Percentiles rank a stretch among this genome's conserved stretches.
Conservation (phyloP, 192 early-diverging fungal genomes). For the Lobulomyces angularis region DNA sequence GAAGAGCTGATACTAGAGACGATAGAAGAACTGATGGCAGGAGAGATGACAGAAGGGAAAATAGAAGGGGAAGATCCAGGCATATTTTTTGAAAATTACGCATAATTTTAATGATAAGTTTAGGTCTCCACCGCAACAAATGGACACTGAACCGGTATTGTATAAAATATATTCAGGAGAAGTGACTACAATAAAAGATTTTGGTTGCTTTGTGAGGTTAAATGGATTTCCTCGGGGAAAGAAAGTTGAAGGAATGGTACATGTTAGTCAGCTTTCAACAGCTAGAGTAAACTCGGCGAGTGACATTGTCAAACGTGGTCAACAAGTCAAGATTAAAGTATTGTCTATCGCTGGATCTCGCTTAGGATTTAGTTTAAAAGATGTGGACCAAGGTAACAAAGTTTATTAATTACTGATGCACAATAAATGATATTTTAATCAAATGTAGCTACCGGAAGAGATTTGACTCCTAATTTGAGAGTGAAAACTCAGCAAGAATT, state of each 20-base stretch:
- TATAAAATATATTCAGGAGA: slow-evolving; percentile 88
- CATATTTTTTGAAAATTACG: too few relatives aligned
- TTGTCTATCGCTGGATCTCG: slow-evolving; percentile 76
- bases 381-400: slow-evolving; percentile 94
- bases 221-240: slow-evolving; percentile 54
- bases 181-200: slow-evolving; percentile 75
- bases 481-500: slow-evolving; percentile 54
- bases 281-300: slow-evolving; percentile 65
- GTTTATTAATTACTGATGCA: too few relatives aligned
- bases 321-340: slow-evolving; percentile 86
- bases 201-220: slow-evolving; percentile 84
- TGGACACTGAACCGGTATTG: slow-evolving; percentile 70
- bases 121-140: not conserved
- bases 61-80: too few relatives aligned
- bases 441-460: slow-evolving; percentile 75
- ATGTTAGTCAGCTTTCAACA: slow-evolving; percentile 57
- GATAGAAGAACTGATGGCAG: too few relatives aligned
- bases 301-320: slow-evolving; percentile 75
- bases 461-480: slow-evolving; percentile 71
- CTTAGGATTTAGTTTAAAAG: slow-evolving; percentile 85
- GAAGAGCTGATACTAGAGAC: too few relatives aligned
- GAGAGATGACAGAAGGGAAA: too few relatives aligned
- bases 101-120: too few relatives aligned
- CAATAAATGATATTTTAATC: too few relatives aligned
- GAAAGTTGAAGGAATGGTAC: slow-evolving; percentile 80